These are phyloP conservation scores for Waltergamsia citrina DNA, from an alignment of 2,329 filamentous ascomycete genomes.

Conservation along the genomic window DNA sequence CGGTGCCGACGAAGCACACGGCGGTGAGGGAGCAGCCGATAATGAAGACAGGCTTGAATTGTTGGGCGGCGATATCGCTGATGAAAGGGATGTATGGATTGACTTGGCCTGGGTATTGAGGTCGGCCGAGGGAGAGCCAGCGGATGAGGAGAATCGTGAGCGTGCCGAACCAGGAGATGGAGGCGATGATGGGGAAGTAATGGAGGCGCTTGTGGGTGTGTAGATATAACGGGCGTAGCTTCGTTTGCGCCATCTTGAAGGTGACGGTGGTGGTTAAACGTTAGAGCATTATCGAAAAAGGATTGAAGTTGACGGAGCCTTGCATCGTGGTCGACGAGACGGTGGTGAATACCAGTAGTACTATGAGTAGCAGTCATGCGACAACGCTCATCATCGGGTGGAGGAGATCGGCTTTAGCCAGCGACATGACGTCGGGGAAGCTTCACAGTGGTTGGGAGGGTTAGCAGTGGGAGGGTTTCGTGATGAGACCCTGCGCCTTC, in stretches of 20 bases:
- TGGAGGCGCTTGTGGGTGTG: slow-evolving; percentile 5
- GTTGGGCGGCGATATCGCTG: slow-evolving; percentile 6
- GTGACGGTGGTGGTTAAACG: not conserved
- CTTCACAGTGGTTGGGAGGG: too few relatives aligned
- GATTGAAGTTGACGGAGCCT: too few relatives aligned
- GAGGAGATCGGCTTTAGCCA: too few relatives aligned
- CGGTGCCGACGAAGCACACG: slow-evolving; percentile 5
- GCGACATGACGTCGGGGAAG: too few relatives aligned
- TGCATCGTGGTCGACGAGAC: too few relatives aligned
- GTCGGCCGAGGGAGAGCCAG: slow-evolving; percentile 4
- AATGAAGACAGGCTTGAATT: slow-evolving; percentile 6
- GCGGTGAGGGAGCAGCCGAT: slow-evolving; percentile 4
- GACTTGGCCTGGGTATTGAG: slow-evolving; percentile 4
- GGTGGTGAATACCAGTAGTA: too few relatives aligned
- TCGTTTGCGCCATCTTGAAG: not conserved
- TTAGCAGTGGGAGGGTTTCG: too few relatives aligned
- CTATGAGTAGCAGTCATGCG: too few relatives aligned
- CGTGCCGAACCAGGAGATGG: slow-evolving; percentile 4
- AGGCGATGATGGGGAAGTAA: slow-evolving; percentile 4
- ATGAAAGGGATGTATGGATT: slow-evolving; percentile 5
- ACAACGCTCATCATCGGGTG: too few relatives aligned
- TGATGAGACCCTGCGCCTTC: too few relatives aligned
- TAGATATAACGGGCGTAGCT: slow-evolving; percentile 1
- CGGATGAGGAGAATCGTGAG: slow-evolving; percentile 4
- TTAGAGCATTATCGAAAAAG: too few relatives aligned